Percentiles rank a stretch among this genome's conserved stretches.
Conservation (phyloP, 345 rosid genomes). For the Aurinia saxatilis region DNA sequence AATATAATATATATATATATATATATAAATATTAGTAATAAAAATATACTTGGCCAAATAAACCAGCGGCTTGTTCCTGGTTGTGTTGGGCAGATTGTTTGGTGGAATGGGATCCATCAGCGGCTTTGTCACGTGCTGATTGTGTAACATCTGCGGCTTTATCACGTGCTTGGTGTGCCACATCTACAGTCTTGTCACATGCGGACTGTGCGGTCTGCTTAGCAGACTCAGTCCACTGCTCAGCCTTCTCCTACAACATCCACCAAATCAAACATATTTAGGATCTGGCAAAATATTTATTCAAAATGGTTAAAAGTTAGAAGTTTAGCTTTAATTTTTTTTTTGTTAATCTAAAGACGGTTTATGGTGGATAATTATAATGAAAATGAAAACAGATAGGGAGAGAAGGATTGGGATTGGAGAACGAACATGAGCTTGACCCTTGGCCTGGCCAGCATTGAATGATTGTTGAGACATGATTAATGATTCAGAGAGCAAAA, state of each 20-base stretch:
- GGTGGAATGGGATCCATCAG: constrained; percentile 12
- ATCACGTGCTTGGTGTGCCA: constrained; percentile 21
- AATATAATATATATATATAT: too few species aligned
- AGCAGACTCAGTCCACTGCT: constrained; percentile 29
- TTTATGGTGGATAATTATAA: background rate
- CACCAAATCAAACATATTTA: background rate
- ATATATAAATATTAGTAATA: background rate
- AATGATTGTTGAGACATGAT: constrained; percentile 30
- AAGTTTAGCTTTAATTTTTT: too few species aligned
- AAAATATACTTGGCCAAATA: constrained; percentile 18
- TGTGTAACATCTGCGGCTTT: constrained; percentile 6
- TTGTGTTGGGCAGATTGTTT: constrained; percentile 15
- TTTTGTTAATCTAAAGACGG: background rate
- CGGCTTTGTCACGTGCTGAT: constrained; percentile 20
- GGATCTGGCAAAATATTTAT: too few species aligned
- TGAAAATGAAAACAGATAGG: background rate
- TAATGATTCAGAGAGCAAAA: background rate
- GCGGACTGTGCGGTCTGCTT: constrained; percentile 26
- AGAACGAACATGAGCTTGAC: constrained; percentile 21
- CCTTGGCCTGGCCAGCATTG: constrained; percentile 23
- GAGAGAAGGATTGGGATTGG: background rate
- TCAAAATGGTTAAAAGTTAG: too few species aligned
- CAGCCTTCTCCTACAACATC: constrained; percentile 22
- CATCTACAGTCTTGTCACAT: constrained; percentile 19
- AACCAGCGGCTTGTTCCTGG: constrained; percentile 23